Evolutionary conservation across 768 basidiomycete species (phyloP).

Genomic region (Boletus sensibilis): DNA sequence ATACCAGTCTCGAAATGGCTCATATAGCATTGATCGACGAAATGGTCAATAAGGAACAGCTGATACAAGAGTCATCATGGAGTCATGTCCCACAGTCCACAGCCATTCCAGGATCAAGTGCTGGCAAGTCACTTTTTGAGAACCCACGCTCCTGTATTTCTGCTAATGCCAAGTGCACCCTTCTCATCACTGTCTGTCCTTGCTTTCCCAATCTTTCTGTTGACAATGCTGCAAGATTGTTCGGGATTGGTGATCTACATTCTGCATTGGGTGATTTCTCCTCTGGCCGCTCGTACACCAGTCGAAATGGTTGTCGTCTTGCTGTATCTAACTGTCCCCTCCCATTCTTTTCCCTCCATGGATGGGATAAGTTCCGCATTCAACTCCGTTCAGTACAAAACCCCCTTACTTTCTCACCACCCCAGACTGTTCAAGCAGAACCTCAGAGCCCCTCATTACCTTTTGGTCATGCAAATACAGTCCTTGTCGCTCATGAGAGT

Average conservation of each 20-base stretch:
- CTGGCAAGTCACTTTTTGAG: too few relatives aligned
- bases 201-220: conserved; percentile 11
- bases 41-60: too few relatives aligned
- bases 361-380: conserved; percentile 8
- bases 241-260: conserved; percentile 4
- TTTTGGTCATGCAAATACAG: conserved; percentile 3
- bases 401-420: not conserved
- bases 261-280: conserved; percentile 7
- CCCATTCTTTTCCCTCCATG: not conserved
- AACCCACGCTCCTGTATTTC: too few relatives aligned
- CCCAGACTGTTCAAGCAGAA: conserved; percentile 11
- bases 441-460: not conserved
- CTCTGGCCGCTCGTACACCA: not conserved
- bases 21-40: too few relatives aligned
- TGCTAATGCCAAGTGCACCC: not conserved
- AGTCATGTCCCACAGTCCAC: too few relatives aligned
- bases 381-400: conserved; percentile 6
- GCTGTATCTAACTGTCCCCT: not conserved
- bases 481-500: conserved; percentile 8
- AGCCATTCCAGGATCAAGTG: too few relatives aligned
- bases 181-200: not conserved
- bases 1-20: not conserved
- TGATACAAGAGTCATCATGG: too few relatives aligned
- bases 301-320: not conserved
- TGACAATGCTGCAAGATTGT: not conserved